A percentile compares a stretch with the other conserved stretches of the same genome.
Evolutionary conservation across 2,329 filamentous ascomycete genomes (phyloP).

Genomic region (Camillea tinctor): DNA sequence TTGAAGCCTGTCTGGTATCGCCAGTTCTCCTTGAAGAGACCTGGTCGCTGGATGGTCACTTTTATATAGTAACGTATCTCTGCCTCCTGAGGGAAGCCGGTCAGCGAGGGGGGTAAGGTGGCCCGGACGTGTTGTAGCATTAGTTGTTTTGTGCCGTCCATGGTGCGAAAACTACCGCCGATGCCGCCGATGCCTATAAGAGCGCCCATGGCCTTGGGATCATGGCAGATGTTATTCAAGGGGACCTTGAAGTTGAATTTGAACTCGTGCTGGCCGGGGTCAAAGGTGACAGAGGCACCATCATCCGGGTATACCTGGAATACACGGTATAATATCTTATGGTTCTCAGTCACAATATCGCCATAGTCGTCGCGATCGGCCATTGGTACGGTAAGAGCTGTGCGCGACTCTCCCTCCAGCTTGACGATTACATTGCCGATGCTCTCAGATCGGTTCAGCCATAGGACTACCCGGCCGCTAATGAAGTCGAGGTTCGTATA

Average conservation of each 20-base stretch:
- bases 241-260: conserved; percentile 76
- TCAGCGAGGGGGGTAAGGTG: conserved; percentile 84
- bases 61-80: conserved; percentile 95
- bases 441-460: conserved; percentile 63
- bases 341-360: conserved; percentile 54
- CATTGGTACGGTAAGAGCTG: conserved; percentile 55
- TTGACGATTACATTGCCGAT: conserved; percentile 76
- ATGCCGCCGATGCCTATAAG: conserved; percentile 54
- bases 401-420: conserved; percentile 76
- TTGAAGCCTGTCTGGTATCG: conserved; percentile 69
- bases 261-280: conserved; percentile 71
- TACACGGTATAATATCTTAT: conserved; percentile 74
- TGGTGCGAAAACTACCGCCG: conserved; percentile 52
- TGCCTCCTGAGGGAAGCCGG: conserved; percentile 81
- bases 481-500: conserved; percentile 80
- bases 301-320: conserved; percentile 70
- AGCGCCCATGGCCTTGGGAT: conserved; percentile 52
- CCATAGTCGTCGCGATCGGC: conserved; percentile 41
- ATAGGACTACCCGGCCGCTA: conserved; percentile 58
- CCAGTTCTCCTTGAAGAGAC: conserved; percentile 88
- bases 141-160: conserved; percentile 63
- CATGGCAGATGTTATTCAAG: conserved; percentile 71
- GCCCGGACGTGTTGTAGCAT: conserved; percentile 72
- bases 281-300: conserved; percentile 41
- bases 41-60: conserved; percentile 86